Base-by-base conservation (phyloP, 176 grass and related monocot species). In the Musa schizocarpa region DNA sequence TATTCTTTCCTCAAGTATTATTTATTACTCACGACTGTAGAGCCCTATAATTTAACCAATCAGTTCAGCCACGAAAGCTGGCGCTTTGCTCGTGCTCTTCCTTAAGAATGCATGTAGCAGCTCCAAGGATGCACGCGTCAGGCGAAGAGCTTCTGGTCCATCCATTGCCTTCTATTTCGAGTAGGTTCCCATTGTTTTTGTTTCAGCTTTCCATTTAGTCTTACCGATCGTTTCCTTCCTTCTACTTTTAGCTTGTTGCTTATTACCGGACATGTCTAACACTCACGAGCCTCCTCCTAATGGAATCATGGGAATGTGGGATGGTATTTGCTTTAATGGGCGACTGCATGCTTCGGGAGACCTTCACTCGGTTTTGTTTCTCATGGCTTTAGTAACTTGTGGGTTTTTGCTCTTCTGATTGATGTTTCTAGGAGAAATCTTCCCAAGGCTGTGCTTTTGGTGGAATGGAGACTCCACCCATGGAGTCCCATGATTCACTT, bases 171-270 rank as follows among this genome's bases (percentile, higher is more conserved):
- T 70, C 68, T 11, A 71, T 52, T 71, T 71, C 26, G 48, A 71
- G 68, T 71, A 71, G 22, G 68, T 71, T 10, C 26, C 17, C 29
- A 9, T 71, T 71, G 50, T 70, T 70, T 17, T 70, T 70, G 68
- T 34, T 70, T 70, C 63, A 70, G 14, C 27, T 70, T 71, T 51
- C 19, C 20, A 71, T 51, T 43, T 20, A 71, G 17, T 11, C 10
- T 16, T 9, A 52, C 10, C 21, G 9, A 8, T 71, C 9, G 68
- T 9, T 14, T 14, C 20, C 57, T 10, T 68, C 29, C 27, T 69
- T 50, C 67, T 70, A 70, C 68, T 17, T 50, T 48, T 70, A 9
- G 68, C 27, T 50, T 50, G 29, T 50, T 70, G 68, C 68, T 50
- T 52, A 3, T 49, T 21, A 12, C 68, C 8, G 13, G 19, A 51